Percentiles rank a stretch among this genome's conserved stretches.
Conservation (phyloP, 345 rosid species). For the Physaria fendleri region DNA sequence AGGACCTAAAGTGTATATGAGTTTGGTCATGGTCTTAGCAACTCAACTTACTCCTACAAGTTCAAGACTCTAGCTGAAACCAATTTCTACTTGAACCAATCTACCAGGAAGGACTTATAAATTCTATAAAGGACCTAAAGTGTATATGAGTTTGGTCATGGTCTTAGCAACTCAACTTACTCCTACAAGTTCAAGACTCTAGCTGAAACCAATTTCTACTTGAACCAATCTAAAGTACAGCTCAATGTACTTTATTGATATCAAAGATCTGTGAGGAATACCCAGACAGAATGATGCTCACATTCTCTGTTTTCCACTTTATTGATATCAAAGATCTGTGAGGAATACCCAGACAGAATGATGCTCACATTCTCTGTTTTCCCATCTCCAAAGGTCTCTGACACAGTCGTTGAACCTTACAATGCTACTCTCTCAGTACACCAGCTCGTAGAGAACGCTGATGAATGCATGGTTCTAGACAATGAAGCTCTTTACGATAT, state of each 20-base stretch:
- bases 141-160: too few species aligned
- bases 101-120: too few species aligned
- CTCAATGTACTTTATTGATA: slow-evolving; percentile 15
- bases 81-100: too few species aligned
- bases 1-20: too few species aligned
- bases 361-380: slow-evolving; percentile 97
- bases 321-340: slow-evolving; percentile 86
- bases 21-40: too few species aligned
- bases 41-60: too few species aligned
- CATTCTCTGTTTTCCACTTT: slow-evolving; percentile 45
- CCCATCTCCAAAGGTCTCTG: slow-evolving; percentile 97
- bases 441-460: slow-evolving; percentile 93
- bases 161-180: too few species aligned
- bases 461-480: slow-evolving; percentile 96
- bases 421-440: slow-evolving; percentile 97
- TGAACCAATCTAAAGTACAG: too few species aligned
- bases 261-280: slow-evolving; percentile 22
- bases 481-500: slow-evolving; percentile 97
- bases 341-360: slow-evolving; percentile 98
- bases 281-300: slow-evolving; percentile 25
- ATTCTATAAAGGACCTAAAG: too few species aligned
- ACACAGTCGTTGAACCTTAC: slow-evolving; percentile 98
- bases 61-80: too few species aligned
- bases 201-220: too few species aligned
- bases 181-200: too few species aligned